Evolutionary conservation across 202 grass and related monocot genomes (phyloP).

Genomic region (Digitaria exilis): DNA sequence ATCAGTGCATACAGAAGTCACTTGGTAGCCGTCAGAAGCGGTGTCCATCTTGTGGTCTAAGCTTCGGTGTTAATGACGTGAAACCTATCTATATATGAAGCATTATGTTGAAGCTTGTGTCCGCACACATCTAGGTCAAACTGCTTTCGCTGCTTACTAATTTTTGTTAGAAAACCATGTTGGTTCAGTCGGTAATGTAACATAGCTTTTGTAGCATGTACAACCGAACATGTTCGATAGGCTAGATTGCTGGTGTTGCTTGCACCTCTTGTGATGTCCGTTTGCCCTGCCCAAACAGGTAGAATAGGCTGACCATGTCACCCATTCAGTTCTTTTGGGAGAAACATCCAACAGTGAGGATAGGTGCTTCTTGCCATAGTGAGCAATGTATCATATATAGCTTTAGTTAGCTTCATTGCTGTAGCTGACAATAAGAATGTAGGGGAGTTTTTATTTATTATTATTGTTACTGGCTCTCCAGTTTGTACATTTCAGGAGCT

Average conservation of each 20-base stretch:
- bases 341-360: slow-evolving; percentile 11
- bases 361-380: slow-evolving; percentile 25
- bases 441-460: not conserved
- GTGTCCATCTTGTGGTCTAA: slow-evolving; percentile 69
- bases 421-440: slow-evolving; percentile 49
- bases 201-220: slow-evolving; percentile 31
- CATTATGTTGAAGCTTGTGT: slow-evolving; percentile 20
- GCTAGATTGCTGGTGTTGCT: slow-evolving; percentile 39
- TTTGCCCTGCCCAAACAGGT: slow-evolving; percentile 16
- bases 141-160: slow-evolving; percentile 28
- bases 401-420: slow-evolving; percentile 48
- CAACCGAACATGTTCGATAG: slow-evolving; percentile 36
- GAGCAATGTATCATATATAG: slow-evolving; percentile 45
- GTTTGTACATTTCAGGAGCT: slow-evolving; percentile 38
- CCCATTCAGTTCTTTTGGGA: slow-evolving; percentile 35
- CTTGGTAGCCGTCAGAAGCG: slow-evolving; percentile 69
- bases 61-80: slow-evolving; percentile 76
- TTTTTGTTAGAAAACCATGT: slow-evolving; percentile 22
- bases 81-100: slow-evolving; percentile 92
- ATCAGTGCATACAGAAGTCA: slow-evolving; percentile 73
- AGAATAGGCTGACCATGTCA: slow-evolving; percentile 37
- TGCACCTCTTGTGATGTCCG: slow-evolving; percentile 39
- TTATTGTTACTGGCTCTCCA: slow-evolving; percentile 10
- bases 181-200: slow-evolving; percentile 37
- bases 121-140: slow-evolving; percentile 5